Evolutionary conservation across 2,329 filamentous ascomycete species (phyloP).

Genomic region (Bipolaris sorokiniana): DNA sequence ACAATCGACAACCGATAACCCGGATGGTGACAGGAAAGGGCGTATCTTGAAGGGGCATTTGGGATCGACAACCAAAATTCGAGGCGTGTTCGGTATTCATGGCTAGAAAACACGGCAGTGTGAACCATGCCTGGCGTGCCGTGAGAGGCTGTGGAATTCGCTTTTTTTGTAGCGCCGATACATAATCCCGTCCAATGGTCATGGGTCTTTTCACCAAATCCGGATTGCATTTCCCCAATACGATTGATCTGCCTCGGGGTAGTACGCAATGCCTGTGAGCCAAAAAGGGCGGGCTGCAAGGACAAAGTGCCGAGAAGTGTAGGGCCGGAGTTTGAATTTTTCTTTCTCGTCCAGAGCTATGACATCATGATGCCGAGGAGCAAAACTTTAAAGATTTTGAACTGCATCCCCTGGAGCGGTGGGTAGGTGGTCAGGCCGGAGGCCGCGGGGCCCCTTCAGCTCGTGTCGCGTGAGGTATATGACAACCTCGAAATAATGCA

Average conservation of each 20-base stretch:
- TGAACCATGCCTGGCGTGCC: slow-evolving; percentile 1
- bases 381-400: slow-evolving; percentile 1
- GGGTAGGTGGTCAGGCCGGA: neutral
- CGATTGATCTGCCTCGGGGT: neutral
- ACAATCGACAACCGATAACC: slow-evolving; percentile 1
- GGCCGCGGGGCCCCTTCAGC: neutral
- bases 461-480: slow-evolving; percentile 3
- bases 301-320: neutral
- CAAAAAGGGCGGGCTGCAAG: neutral
- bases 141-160: neutral
- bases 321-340: neutral
- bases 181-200: neutral
- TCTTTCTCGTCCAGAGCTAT: slow-evolving; percentile 1
- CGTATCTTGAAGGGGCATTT: neutral
- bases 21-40: slow-evolving; percentile 1
- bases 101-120: slow-evolving; percentile 13
- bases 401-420: neutral
- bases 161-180: slow-evolving; percentile 4
- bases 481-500: neutral
- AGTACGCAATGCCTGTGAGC: neutral
- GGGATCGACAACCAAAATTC: slow-evolving; percentile 11
- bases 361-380: neutral
- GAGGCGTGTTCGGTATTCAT: slow-evolving; percentile 3
- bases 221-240: neutral
- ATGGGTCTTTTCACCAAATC: neutral